Percentiles rank a stretch among this genome's conserved stretches.
Evolutionary conservation across 805 yeast species (phyloP).

Genomic region (Cyberlindnera mississippiensis): DNA sequence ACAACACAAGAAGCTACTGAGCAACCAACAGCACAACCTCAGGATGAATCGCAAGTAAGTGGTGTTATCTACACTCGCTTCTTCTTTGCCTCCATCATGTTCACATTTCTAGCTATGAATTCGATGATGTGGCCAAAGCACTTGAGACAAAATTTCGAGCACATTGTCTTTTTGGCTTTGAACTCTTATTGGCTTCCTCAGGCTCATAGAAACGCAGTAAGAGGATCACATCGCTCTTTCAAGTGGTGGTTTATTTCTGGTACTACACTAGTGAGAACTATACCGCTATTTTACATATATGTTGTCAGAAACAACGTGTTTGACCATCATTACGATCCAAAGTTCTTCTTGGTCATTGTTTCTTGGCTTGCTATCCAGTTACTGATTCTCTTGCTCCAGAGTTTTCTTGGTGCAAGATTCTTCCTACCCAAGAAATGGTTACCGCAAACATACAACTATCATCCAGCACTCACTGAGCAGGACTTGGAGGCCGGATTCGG

Average conservation of each 20-base stretch:
- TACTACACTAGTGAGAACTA: constrained; percentile 54
- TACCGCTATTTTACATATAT: constrained; percentile 65
- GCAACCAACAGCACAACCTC: constrained; percentile 20
- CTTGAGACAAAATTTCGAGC: constrained; percentile 56
- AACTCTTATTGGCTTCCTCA: constrained; percentile 90
- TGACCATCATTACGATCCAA: constrained; percentile 60
- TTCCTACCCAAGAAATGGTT: constrained; percentile 70
- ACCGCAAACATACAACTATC: constrained; percentile 85
- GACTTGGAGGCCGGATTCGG: constrained; percentile 65
- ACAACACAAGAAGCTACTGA: constrained; percentile 22
- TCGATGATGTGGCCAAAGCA: constrained; percentile 60
- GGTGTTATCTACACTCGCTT: constrained; percentile 57
- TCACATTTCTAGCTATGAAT: constrained; percentile 54
- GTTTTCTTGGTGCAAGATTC: constrained; percentile 72
- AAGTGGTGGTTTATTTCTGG: constrained; percentile 75
- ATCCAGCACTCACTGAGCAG: constrained; percentile 53
- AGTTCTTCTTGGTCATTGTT: constrained; percentile 42
- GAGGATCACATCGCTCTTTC: constrained; percentile 65
- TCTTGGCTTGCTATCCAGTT: constrained; percentile 64
- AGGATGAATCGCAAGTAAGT: constrained; percentile 51
- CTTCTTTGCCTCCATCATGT: constrained; percentile 48
- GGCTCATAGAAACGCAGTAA: constrained; percentile 66
- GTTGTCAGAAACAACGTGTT: constrained; percentile 54
- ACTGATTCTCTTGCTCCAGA: constrained; percentile 55
- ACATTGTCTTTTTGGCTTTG: constrained; percentile 42